Percentiles rank a stretch among this genome's conserved stretches.
Conservation (phyloP, 306 rosid genomes). For the Lathyrus aphaca region DNA sequence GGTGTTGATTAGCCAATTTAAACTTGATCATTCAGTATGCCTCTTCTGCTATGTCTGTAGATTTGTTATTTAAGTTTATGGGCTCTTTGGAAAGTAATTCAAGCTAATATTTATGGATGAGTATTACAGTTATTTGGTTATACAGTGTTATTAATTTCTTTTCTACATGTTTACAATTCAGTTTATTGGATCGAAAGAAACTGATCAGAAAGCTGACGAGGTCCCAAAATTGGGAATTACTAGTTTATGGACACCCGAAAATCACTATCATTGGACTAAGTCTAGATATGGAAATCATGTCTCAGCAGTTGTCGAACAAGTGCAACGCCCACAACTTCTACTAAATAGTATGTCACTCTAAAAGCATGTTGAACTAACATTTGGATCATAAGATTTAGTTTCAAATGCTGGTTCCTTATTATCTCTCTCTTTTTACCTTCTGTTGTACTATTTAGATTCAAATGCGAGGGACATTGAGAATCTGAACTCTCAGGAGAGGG, state of each 20-base stretch:
- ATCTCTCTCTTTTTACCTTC: not conserved
- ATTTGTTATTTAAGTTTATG: conserved; percentile 20
- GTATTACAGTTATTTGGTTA: conserved; percentile 26
- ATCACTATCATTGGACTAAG: conserved; percentile 76
- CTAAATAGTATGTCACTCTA: conserved; percentile 58
- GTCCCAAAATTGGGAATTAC: conserved; percentile 64
- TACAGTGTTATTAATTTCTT: conserved; percentile 7
- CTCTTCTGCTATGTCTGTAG: conserved; percentile 30
- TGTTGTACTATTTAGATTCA: conserved; percentile 53
- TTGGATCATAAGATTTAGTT: conserved; percentile 4
- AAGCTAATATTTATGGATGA: conserved; percentile 25
- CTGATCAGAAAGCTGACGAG: conserved; percentile 78
- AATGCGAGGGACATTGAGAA: conserved; percentile 75
- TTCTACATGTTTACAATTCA: conserved; percentile 42
- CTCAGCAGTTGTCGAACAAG: conserved; percentile 72
- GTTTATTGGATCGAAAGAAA: conserved; percentile 80
- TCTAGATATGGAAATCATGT: conserved; percentile 89
- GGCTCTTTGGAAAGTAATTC: conserved; percentile 8
- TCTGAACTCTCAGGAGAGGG: conserved; percentile 56
- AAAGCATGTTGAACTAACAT: conserved; percentile 23
- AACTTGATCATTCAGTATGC: conserved; percentile 78
- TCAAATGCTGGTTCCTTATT: conserved; percentile 10
- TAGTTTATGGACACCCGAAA: conserved; percentile 91
- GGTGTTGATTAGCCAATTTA: conserved; percentile 65
- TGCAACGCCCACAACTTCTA: conserved; percentile 57